These are phyloP conservation scores for Epichloe bromicola DNA, from an alignment of 2,329 filamentous ascomycete species.

Conservation along the genomic window DNA sequence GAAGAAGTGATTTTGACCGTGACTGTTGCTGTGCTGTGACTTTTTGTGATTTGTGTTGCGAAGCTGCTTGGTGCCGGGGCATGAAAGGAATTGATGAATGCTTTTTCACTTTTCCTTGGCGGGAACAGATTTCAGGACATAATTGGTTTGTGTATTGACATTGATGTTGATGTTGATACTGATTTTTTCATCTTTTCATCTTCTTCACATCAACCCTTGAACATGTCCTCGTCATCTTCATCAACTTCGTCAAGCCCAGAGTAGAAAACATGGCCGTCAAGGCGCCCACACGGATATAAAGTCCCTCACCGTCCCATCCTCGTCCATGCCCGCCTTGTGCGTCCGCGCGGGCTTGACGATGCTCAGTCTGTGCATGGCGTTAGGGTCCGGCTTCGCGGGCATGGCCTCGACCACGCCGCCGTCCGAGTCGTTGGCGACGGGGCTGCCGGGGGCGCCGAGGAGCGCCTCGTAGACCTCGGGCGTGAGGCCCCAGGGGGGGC, in stretches of 20 bases:
- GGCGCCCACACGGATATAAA: constrained; percentile 41
- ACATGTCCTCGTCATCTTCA: not conserved
- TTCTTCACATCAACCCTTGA: too few relatives aligned
- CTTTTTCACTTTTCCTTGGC: too few relatives aligned
- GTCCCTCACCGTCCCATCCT: constrained; percentile 34
- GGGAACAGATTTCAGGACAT: too few relatives aligned
- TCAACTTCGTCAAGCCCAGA: not conserved
- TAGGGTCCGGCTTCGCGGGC: constrained; percentile 21
- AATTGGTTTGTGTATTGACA: too few relatives aligned
- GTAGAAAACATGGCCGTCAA: constrained; percentile 10
- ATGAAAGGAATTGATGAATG: too few relatives aligned
- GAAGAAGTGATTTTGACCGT: constrained; percentile 19
- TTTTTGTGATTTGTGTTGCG: too few relatives aligned
- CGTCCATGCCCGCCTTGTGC: constrained; percentile 31
- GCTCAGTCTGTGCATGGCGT: constrained; percentile 30
- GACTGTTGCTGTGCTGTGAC: too few relatives aligned
- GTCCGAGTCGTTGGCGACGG: constrained; percentile 43
- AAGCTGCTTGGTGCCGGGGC: too few relatives aligned
- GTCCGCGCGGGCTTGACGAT: constrained; percentile 38
- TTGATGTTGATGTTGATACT: too few relatives aligned
- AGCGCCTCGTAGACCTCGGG: constrained; percentile 60
- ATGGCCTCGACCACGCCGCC: constrained; percentile 29
- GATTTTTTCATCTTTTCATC: too few relatives aligned
- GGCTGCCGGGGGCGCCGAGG: constrained; percentile 54
- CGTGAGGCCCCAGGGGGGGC: constrained; percentile 61